Base-by-base conservation (phyloP, 768 basidiomycete species). In the Suillus weaverae region DNA sequence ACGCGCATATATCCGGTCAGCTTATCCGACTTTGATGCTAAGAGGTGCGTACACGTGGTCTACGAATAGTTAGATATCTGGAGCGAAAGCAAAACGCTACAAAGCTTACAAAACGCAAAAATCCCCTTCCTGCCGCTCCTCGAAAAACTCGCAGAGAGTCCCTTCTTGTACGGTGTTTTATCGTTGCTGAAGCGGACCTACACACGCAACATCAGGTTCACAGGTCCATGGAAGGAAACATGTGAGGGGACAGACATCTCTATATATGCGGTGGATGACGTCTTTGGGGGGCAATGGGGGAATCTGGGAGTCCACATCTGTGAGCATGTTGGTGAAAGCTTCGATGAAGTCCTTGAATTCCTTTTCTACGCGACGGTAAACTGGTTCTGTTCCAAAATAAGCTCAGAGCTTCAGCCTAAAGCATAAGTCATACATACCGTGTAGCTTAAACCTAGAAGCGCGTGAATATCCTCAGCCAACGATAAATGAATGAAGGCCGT, bases 121-220 rank as follows among this genome's bases (percentile, higher is more conserved):
- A 89, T 86, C 0, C 96, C 94, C 71, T 98, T 99, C 48, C 92
- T 80, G 3, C 97, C 97, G 35, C 91, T 91, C 55, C 97, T 82
- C 4, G 94, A 95, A 69, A 96, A 92, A 62, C 89, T 90, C 0
- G 93, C 91, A 0, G 90, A 90, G 38, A 98, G 83, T 11, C 83
- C 82, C 7, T 76, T 85, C 78, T 99, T 99, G 80, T 99, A 99
- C 0, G 97, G 97, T 5, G 97, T 99, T 79, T 95, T 96, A 73
- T 95, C 92, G 63, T 93, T 93, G 72, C 91, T 94, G 77, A 97
- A 97, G 16, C 95, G 86, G 30, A 97, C 75, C 92, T 94, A 41
- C 30, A 3, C 39, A 18, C 18, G 14, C 11, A 18, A 59, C 18
- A 43, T 59, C 18, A 59, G 26, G 18, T 13, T 3, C 6, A 5